Base-by-base conservation (phyloP, 2,329 filamentous ascomycete species). In the Lachnellula suecica region DNA sequence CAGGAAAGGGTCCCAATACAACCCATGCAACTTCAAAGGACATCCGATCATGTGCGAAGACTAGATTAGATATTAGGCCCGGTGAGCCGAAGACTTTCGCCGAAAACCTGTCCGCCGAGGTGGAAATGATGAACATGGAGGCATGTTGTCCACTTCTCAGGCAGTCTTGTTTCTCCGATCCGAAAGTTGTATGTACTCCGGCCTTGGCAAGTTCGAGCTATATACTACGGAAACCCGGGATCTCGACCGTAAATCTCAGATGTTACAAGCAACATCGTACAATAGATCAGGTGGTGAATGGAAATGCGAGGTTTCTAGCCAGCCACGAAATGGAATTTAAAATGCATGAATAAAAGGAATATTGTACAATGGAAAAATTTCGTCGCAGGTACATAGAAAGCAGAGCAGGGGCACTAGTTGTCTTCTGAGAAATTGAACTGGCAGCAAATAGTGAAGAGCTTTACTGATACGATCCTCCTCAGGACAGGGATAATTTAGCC, bases 101-200 rank as follows among this genome's bases (percentile, higher is more conserved):
- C 47, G 51, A 52, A 27, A 38, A 40, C 10, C 23, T 4, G 17
- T 15, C 10, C 17, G 23, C 25, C 29, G 37, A 48, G 46, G 22
- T 40, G 13, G 23, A 47, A 49, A 49, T 54, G 44, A 57, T 54
- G 51, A 47, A 47, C 20, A 40, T 29, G 37, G 10, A 49, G 35
- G 43, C 37, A 31, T 10, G 20, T 31, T 49, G n/a, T 15, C 45
- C 47, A 20, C 40, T 37, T 44, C 8, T 19, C 25, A 19, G 27
- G 8, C 40, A 24, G 17, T 27, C 34, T 43, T 40, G 46, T 58
- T 53, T 51, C 47, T 58, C 47, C 49, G 47, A 34, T 19, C 55
- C 44, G 51, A 51, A 34, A n/a, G 46, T 44, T 22, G 11, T n/a
- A 8, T 29, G 22, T 24, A 43, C 31, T 35, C 45, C 31, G 15